phyloP scores from a whole-genome alignment of 768 basidiomycete species.

The Dioszegia hungarica region DNA sequence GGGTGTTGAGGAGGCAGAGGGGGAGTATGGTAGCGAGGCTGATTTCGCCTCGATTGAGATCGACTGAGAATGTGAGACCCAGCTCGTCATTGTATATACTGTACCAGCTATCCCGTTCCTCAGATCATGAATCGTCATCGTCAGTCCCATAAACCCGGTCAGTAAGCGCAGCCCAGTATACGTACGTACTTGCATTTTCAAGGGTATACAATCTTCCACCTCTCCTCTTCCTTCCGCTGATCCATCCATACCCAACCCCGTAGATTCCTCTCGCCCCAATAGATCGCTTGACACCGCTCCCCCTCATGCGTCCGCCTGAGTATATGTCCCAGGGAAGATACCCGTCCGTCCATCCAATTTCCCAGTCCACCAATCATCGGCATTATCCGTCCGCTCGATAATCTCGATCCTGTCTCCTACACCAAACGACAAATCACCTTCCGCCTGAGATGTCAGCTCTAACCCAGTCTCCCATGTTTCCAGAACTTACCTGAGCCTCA shows the following conservation, averaged over 20 bases:
- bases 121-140: too few species aligned
- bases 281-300: background rate
- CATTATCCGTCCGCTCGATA: slow-evolving; percentile 61
- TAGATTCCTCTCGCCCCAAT: too few species aligned
- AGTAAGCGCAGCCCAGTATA: too few species aligned
- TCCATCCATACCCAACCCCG: too few species aligned
- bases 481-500: slow-evolving; percentile 66
- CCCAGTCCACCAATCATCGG: slow-evolving; percentile 85
- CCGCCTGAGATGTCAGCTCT: slow-evolving; percentile 56
- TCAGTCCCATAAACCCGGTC: too few species aligned
- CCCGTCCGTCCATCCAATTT: slow-evolving; percentile 61
- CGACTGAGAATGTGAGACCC: too few species aligned
- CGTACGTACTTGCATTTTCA: too few species aligned
- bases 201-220: too few species aligned
- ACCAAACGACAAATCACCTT: slow-evolving; percentile 74
- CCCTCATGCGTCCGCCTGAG: slow-evolving; percentile 31
- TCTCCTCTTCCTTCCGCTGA: too few species aligned
- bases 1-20: background rate
- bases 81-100: too few species aligned
- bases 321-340: slow-evolving; percentile 61
- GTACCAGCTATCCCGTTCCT: too few species aligned
- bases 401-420: slow-evolving; percentile 74
- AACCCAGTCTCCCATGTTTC: background rate
- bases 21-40: background rate
- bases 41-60: too few species aligned